Base-by-base conservation (phyloP, 371 early-diverging fungal genomes). In the Mucor plumbeus region DNA sequence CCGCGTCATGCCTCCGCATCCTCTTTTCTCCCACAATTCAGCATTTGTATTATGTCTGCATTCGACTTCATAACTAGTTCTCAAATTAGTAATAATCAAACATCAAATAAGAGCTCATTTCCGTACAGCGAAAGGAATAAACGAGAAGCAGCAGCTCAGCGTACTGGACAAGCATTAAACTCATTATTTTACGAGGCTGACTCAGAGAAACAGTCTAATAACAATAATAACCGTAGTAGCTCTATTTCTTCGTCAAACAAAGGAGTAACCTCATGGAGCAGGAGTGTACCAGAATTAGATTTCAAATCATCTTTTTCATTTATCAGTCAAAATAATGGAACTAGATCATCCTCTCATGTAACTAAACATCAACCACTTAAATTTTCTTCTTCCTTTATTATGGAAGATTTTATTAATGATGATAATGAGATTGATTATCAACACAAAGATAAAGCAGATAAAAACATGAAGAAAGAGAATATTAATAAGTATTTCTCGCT, bases 321-420 rank as follows among this genome's bases (percentile, higher is more conserved):
- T 11, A 19, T 50, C 4, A 9, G 17, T 10, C 50, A 50, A 21
- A 10, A 26, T 19, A 13, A 10, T 19, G 21, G 3, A 5, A 4
- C 8, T 11, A 50, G 11, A 11, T 9, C 9, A 4, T 1, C 21
- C 9, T 50, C 50, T 19, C 26, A 21, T 50, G 50, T 50, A 11
- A 19, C 21, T 0, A 50, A 50, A 19, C 50, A 50, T 21, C 50
- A 19, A 26, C 50, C 50, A 9, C 26, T 50, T 4, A 50, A 50
- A 10, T 50, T 55, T 15, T 34, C 55, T 5, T 55, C 55, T 14
- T 55, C 55, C 3, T 55, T 55, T n/a, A 55, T 55, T 33, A 55
- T 55, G 35, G 55, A 55, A n/a, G 55, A 55, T 21, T 34, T 34
- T 31, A 34, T 55, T 15, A 33, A 55, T n/a, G n/a, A 6, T 17